Conservation (phyloP, 176 grass and related monocot genomes). For the Ensete ventricosum region DNA sequence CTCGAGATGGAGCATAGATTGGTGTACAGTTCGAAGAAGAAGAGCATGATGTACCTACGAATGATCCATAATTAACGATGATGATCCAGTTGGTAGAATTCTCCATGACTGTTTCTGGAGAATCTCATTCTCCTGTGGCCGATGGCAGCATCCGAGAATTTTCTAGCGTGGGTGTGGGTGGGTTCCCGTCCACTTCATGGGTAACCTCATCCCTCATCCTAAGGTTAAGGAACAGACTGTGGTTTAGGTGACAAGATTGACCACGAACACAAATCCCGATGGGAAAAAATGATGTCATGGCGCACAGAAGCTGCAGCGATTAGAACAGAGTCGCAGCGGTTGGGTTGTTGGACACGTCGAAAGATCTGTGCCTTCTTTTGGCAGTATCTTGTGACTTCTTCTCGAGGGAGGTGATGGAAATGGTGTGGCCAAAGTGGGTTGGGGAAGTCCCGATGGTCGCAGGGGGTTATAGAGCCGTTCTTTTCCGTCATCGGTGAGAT, state of each 20-base stretch:
- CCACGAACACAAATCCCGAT: background rate
- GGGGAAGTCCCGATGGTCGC: no score
- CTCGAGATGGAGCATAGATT: no score
- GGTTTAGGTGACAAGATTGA: slow-evolving; percentile 6
- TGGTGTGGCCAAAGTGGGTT: no score
- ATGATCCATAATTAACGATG: no score
- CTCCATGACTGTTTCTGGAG: background rate
- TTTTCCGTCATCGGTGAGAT: no score
- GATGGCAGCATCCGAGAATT: background rate
- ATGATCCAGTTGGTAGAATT: no score
- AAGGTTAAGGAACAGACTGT: background rate
- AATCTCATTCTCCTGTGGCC: background rate
- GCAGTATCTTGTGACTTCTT: no score
- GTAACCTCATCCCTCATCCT: background rate
- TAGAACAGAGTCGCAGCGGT: background rate
- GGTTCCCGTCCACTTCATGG: background rate
- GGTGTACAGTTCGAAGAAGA: no score
- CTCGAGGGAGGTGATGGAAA: no score
- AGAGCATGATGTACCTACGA: no score
- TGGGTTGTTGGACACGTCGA: background rate
- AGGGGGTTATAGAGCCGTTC: no score
- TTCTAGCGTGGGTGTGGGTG: background rate
- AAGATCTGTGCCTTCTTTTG: no score
- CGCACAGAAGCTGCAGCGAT: background rate
- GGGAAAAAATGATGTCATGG: background rate